Base-by-base conservation (phyloP, 768 basidiomycete species). In the Boletellus emodensis region DNA sequence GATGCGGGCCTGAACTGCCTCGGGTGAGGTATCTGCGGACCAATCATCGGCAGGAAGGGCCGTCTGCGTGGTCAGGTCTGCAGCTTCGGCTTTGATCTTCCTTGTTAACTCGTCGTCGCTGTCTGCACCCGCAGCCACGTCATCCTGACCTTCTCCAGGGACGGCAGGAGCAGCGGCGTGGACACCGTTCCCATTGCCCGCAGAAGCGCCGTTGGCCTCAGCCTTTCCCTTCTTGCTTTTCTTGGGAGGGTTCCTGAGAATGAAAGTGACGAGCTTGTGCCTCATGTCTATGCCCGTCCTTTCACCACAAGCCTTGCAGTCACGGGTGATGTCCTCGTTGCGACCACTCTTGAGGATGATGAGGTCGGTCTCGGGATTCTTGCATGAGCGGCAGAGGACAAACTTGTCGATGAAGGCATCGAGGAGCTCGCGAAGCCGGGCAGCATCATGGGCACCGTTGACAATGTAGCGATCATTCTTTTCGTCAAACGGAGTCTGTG, bases 381-480 rank as follows among this genome's bases (percentile, higher is more conserved):
- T 97, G 87, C 96, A 99, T 10, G 89, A 82, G 52, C 85, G 86
- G 75, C 96, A 99, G 14, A 99, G 84, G 39, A 99, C 93, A 59
- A 96, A 99, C 72, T 97, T 97, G 61, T 95, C 92, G 75, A 99
- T 99, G 79, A 98, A 99, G 42, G 71, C 81, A 69, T 98, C 95
- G 61, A 99, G 86, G 14, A 99, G 83, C 70, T 98, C 95, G 51
- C 94, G 89, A 26, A 99, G 83, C 52, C 94, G 89, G 39, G 82
- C 74, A 37, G 92, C 86, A 56, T 96, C 84, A 66, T 99, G 96
- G 24, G 92, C 92, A 42, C 96, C 96, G 61, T 98, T 98, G 71
- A 98, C 95, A 57, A 99, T 97, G 75, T 95, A 99, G 41, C 95
- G 82, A 59, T 99, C 96, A 63, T 91, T 91, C 72, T 92, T 94